Evolutionary conservation across 805 yeast species (phyloP).

Genomic region (Yamadazyma insecticola): DNA sequence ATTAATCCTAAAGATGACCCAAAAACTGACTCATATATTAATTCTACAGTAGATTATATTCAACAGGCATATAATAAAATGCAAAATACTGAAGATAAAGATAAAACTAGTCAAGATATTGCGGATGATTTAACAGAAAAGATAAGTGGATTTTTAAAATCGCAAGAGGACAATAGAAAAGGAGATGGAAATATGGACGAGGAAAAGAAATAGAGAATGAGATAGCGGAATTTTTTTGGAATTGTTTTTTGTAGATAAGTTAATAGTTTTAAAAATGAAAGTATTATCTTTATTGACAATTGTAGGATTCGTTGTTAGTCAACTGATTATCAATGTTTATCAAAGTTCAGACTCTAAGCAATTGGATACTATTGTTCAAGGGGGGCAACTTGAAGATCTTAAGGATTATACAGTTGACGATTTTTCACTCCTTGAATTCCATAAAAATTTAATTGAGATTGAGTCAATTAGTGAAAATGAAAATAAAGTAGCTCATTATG

Average conservation of each 20-base stretch:
- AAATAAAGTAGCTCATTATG: constrained; percentile 30
- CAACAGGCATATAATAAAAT: constrained; percentile 21
- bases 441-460: constrained; percentile 20
- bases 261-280: too few relatives aligned
- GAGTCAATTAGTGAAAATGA: constrained; percentile 23
- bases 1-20: constrained; percentile 28
- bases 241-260: too few relatives aligned
- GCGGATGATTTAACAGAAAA: constrained; percentile 28
- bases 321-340: background rate
- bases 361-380: too few relatives aligned
- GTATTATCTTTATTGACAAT: too few relatives aligned
- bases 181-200: too few relatives aligned
- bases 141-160: constrained; percentile 24
- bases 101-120: constrained; percentile 29
- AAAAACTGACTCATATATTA: constrained; percentile 21
- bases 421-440: constrained; percentile 18
- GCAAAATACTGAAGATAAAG: constrained; percentile 27
- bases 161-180: constrained; percentile 8
- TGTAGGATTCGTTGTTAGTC: too few relatives aligned
- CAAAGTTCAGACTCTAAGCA: too few relatives aligned
- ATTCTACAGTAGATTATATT: constrained; percentile 23
- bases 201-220: too few relatives aligned
- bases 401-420: constrained; percentile 4
- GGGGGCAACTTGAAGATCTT: background rate
- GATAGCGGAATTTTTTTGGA: too few relatives aligned